Conservation (phyloP, 768 basidiomycete species). For the Ramaria sp. region DNA sequence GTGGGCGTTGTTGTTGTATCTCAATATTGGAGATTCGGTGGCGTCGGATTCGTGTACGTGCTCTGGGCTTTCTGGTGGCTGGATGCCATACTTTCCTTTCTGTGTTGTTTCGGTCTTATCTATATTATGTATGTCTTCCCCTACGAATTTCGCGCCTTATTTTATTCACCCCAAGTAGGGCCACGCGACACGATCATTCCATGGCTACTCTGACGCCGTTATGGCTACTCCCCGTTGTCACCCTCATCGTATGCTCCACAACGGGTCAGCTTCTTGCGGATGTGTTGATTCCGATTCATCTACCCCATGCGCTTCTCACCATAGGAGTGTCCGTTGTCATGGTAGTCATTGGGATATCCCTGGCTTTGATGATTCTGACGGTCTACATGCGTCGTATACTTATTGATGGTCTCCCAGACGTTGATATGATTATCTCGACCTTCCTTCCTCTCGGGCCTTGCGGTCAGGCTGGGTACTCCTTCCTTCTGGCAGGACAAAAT, state of each 20-base stretch:
- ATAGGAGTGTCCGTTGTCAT: slow-evolving; percentile 32
- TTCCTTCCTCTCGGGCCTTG: slow-evolving; percentile 44
- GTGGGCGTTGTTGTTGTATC: neutral
- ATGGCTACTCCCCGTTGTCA: slow-evolving; percentile 43
- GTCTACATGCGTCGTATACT: slow-evolving; percentile 36
- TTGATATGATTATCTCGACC: slow-evolving; percentile 28
- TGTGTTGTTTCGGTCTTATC: slow-evolving; percentile 4
- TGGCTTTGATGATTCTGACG: slow-evolving; percentile 40
- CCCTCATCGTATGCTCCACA: slow-evolving; percentile 43
- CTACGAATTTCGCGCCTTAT: neutral
- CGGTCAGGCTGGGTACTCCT: slow-evolving; percentile 40
- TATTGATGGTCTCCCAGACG: slow-evolving; percentile 30
- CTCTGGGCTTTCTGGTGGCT: slow-evolving; percentile 1
- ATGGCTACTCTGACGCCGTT: slow-evolving; percentile 30
- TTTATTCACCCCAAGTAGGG: slow-evolving; percentile 18
- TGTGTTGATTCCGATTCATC: slow-evolving; percentile 26
- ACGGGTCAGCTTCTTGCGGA: slow-evolving; percentile 35
- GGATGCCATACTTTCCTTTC: neutral
- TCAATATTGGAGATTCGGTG: slow-evolving; percentile 2
- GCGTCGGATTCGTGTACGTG: slow-evolving; percentile 5
- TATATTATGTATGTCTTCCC: slow-evolving; percentile 4
- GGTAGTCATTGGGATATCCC: slow-evolving; percentile 34
- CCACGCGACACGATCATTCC: slow-evolving; percentile 31
- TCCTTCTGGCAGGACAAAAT: slow-evolving; percentile 30
- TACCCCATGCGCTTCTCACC: slow-evolving; percentile 31